Conservation (phyloP, 2,329 filamentous ascomycete species). For the Albophoma yamanashiensis region DNA sequence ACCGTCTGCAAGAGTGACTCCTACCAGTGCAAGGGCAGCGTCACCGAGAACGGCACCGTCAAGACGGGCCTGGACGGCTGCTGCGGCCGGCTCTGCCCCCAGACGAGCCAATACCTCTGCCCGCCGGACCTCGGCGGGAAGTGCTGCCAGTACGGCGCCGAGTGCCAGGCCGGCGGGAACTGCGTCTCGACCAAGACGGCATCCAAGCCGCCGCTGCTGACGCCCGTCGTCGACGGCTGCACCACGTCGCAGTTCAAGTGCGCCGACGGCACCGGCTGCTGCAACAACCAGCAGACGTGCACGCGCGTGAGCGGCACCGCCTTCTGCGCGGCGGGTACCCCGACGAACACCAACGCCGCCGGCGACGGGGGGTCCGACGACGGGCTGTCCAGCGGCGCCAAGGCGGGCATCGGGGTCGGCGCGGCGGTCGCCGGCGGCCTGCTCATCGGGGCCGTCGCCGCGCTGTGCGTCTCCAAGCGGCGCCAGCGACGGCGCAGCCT, state of each 20-base stretch:
- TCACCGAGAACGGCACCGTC: slow-evolving; percentile 10
- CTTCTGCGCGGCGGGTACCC: slow-evolving; percentile 27
- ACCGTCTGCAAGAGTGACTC: slow-evolving; percentile 21
- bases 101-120: slow-evolving; percentile 33
- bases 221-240: slow-evolving; percentile 29
- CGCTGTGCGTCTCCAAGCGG: slow-evolving; percentile 33
- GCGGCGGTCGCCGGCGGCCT: slow-evolving; percentile 31
- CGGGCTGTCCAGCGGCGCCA: slow-evolving; percentile 36
- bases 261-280: slow-evolving; percentile 37
- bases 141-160: slow-evolving; percentile 36
- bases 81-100: slow-evolving; percentile 28
- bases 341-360: slow-evolving; percentile 14
- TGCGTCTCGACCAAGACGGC: slow-evolving; percentile 23
- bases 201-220: slow-evolving; percentile 14
- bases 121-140: slow-evolving; percentile 29
- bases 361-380: slow-evolving; percentile 4
- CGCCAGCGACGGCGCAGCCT: slow-evolving; percentile 16
- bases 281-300: slow-evolving; percentile 31
- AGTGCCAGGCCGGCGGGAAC: slow-evolving; percentile 24
- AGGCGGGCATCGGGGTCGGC: slow-evolving; percentile 46
- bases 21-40: slow-evolving; percentile 22
- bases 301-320: slow-evolving; percentile 23
- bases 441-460: slow-evolving; percentile 31
- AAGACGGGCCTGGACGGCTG: slow-evolving; percentile 20
- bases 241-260: slow-evolving; percentile 33